A percentile compares a stretch with the other conserved stretches of the same genome.
These are phyloP conservation scores for Schwanniomyces vanrijiae DNA, from an alignment of 805 yeast genomes.

Conservation along the genomic window DNA sequence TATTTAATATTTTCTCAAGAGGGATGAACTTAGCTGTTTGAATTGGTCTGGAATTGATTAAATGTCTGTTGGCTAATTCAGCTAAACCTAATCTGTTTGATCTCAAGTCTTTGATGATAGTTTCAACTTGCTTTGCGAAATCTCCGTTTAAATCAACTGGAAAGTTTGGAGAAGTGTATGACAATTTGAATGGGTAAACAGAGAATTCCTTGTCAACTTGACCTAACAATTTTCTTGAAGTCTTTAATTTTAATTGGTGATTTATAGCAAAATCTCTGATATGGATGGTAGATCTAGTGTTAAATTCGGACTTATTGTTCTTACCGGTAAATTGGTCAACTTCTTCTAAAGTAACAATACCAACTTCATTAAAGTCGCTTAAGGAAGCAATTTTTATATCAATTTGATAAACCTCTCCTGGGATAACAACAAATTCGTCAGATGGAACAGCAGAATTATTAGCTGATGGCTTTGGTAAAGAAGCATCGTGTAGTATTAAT, in stretches of 20 bases:
- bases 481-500: slow-evolving; percentile 7
- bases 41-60: slow-evolving; percentile 73
- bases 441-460: slow-evolving; percentile 61
- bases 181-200: slow-evolving; percentile 88
- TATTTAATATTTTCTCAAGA: slow-evolving; percentile 58
- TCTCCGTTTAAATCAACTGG: slow-evolving; percentile 49
- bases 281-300: slow-evolving; percentile 67
- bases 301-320: slow-evolving; percentile 53
- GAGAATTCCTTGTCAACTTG: slow-evolving; percentile 72
- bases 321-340: slow-evolving; percentile 65
- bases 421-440: slow-evolving; percentile 64
- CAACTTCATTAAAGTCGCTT: slow-evolving; percentile 52
- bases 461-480: slow-evolving; percentile 4
- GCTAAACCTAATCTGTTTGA: slow-evolving; percentile 71
- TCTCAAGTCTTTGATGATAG: slow-evolving; percentile 55
- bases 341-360: slow-evolving; percentile 66
- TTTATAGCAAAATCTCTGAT: slow-evolving; percentile 85
- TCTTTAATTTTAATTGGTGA: slow-evolving; percentile 72
- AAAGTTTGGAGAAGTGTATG: slow-evolving; percentile 64
- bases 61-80: slow-evolving; percentile 78
- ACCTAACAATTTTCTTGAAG: slow-evolving; percentile 69
- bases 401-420: slow-evolving; percentile 85
- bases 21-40: slow-evolving; percentile 74
- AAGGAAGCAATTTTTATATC: slow-evolving; percentile 81
- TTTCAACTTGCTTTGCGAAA: slow-evolving; percentile 39